phyloP scores from a whole-genome alignment of 495 filamentous ascomycete species.

The Talaromyces adpressus region DNA sequence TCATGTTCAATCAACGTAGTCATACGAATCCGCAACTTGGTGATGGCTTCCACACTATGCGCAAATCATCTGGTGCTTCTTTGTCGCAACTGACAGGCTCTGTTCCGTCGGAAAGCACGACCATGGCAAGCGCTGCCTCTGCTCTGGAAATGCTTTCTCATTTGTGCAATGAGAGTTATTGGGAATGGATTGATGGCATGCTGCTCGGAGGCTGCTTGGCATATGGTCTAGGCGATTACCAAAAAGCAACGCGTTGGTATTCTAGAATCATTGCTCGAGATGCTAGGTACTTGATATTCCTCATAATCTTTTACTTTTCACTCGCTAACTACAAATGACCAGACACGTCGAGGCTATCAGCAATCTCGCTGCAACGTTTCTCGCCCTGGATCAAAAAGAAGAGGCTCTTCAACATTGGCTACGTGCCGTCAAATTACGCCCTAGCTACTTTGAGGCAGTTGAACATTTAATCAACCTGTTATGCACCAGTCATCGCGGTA shows the following conservation, averaged over 20 bases:
- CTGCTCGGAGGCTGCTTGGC: conserved; percentile 87
- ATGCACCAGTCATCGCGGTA: conserved; percentile 72
- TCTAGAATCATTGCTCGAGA: conserved; percentile 76
- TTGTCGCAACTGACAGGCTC: conserved; percentile 28
- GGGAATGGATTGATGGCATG: conserved; percentile 96
- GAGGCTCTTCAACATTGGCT: conserved; percentile 88
- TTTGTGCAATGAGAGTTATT: conserved; percentile 77
- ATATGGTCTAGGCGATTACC: conserved; percentile 85
- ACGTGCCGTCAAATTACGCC: conserved; percentile 71
- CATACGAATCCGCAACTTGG: conserved; percentile 20
- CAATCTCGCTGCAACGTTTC: conserved; percentile 82
- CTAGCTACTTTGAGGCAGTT: conserved; percentile 91
- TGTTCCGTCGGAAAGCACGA: conserved; percentile 27
- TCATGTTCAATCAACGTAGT: conserved; percentile 10
- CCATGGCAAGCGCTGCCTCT: conserved; percentile 46
- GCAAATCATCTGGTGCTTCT: conserved; percentile 22
- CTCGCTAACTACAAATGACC: conserved; percentile 18
- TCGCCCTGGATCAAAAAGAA: conserved; percentile 72
- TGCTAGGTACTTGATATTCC: conserved; percentile 51
- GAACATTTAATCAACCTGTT: conserved; percentile 90
- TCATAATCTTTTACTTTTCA: conserved; percentile 6
- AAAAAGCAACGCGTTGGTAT: conserved; percentile 85
- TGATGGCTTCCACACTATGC: conserved; percentile 23
- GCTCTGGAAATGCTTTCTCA: conserved; percentile 75
- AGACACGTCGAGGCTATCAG: conserved; percentile 95